Evolutionary conservation across 371 early-diverging fungal species (phyloP), one percentile per base, ranked within the genome.

Genomic region (Neoconidiobolus thromboides): DNA sequence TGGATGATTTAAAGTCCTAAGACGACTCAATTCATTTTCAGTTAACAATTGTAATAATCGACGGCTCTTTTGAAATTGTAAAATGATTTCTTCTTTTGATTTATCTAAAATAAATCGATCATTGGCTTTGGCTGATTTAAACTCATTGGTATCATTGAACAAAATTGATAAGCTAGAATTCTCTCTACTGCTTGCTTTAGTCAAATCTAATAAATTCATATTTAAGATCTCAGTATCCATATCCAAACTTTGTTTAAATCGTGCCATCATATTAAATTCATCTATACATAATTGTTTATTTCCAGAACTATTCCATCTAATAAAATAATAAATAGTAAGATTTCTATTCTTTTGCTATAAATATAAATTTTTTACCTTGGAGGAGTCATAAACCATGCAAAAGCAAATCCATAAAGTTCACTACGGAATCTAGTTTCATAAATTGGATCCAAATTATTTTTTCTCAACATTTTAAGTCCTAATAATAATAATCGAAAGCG

Each of bases 11-110:
- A 95, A 91, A 0, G 88, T 81, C 4, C 80, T 76, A 55, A 90
- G 68, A 14, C 87, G 81, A 46, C 80, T 75, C 43, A 95, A 65
- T 64, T 96, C 96, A 60, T 83, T 87, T 65, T 93, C 95, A 26
- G 91, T 66, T 42, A 96, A 78, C 9, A 94, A 63, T 51, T 88
- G 67, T 26, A 94, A 61, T 7, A 95, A 67, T 48, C 75, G 69
- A 39, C 78, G 75, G 40, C 69, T 77, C 55, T 78, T 53, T 48
- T 53, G 43, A 40, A 60, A 60, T 39, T 37, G 74, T 61, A 67
- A 60, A 36, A 78, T 67, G 37, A 44, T 44, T n/a, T 60, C 61
- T 2, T 60, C 61, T 12, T 54, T 50, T 12, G 61, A 52, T 43
- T 54, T 50, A 51, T 54, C 61, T 37, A 60, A 43, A 3, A 54